Percentiles rank a stretch among this genome's conserved stretches.
phyloP scores from a whole-genome alignment of 441 rosid species.

The Dalechampia spathulata region DNA sequence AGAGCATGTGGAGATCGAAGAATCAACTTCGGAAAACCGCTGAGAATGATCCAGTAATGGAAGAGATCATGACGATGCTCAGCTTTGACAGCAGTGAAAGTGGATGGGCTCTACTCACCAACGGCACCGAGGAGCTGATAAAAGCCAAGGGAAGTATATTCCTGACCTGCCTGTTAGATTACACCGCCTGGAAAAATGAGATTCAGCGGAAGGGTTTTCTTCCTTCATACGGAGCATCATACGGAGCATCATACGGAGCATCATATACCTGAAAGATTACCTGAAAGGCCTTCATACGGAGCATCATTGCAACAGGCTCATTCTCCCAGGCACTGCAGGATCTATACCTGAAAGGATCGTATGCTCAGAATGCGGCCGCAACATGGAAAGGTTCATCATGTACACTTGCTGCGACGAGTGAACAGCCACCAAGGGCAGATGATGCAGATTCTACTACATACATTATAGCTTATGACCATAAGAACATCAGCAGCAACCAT shows the following conservation, averaged over 20 bases:
- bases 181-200: constrained; percentile 32
- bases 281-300: constrained; percentile 37
- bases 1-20: constrained; percentile 73
- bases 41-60: constrained; percentile 43
- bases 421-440: too few relatives aligned
- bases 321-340: constrained; percentile 43
- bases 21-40: constrained; percentile 24
- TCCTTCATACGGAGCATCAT: constrained; percentile 42
- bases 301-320: constrained; percentile 53
- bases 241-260: too few relatives aligned
- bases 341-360: constrained; percentile 42
- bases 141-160: constrained; percentile 41
- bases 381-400: constrained; percentile 55
- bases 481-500: too few relatives aligned
- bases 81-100: constrained; percentile 50
- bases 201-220: constrained; percentile 39
- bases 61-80: constrained; percentile 51
- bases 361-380: constrained; percentile 53
- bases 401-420: constrained; percentile 62
- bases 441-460: too few relatives aligned
- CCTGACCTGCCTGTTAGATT: constrained; percentile 32
- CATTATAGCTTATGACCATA: too few relatives aligned
- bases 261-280: constrained; percentile 38
- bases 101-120: constrained; percentile 64
- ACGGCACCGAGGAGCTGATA: constrained; percentile 36